Conservation (phyloP, 2,329 filamentous ascomycete species). For the Didymella arachidicola region DNA sequence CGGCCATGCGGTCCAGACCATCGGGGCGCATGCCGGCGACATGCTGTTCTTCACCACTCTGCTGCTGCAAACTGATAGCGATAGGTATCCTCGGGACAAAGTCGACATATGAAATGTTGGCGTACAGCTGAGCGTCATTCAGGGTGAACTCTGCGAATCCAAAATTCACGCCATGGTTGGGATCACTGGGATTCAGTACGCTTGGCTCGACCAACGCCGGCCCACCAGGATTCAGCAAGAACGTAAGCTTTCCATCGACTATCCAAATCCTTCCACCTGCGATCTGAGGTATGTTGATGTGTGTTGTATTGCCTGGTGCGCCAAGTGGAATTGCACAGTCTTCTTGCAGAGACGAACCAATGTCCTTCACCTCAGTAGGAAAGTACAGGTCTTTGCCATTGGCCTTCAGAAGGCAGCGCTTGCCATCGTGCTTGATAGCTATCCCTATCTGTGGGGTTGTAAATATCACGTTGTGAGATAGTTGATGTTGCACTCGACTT, state of each 20-base stretch:
- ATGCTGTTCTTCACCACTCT: constrained; percentile 8
- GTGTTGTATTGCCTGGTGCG: constrained; percentile 14
- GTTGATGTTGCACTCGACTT: neutral
- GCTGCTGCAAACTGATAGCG: constrained; percentile 10
- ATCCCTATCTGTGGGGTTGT: constrained; percentile 10
- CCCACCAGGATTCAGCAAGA: constrained; percentile 16
- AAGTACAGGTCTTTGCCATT: constrained; percentile 18
- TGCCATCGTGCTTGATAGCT: constrained; percentile 18
- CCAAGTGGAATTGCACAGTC: constrained; percentile 20
- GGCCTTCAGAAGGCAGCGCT: constrained; percentile 15
- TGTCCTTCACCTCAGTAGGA: constrained; percentile 20
- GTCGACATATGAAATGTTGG: constrained; percentile 19
- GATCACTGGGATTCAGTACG: constrained; percentile 17
- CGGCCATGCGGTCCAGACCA: constrained; percentile 14
- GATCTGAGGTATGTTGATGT: constrained; percentile 18
- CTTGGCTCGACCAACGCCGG: constrained; percentile 18
- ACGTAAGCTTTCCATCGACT: constrained; percentile 15
- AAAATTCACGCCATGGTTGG: constrained; percentile 16
- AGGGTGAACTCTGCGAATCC: constrained; percentile 18
- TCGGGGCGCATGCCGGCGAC: constrained; percentile 15
- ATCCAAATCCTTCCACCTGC: constrained; percentile 19
- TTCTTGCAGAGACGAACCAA: constrained; percentile 15
- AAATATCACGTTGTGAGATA: neutral
- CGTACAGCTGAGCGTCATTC: constrained; percentile 15
- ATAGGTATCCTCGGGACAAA: constrained; percentile 16